Conservation (phyloP, 345 rosid species). For the Eucalyptus sp. region DNA sequence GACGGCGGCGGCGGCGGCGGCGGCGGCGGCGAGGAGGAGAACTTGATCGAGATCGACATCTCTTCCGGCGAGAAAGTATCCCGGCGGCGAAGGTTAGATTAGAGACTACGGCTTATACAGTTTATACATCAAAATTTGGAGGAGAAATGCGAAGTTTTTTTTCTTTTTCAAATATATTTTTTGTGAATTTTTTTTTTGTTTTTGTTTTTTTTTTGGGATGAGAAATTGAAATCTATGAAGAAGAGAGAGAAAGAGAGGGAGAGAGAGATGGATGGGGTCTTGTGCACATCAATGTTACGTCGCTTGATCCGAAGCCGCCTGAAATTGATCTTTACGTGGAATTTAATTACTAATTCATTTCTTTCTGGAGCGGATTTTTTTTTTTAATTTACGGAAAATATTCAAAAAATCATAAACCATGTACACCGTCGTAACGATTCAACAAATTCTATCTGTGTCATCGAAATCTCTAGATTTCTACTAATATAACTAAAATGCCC, state of each 20-base stretch:
- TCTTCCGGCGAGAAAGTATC: background rate
- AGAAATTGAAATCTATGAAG: background rate
- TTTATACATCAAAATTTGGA: background rate
- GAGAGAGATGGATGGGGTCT: background rate
- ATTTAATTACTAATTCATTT: background rate
- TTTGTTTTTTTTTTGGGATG: background rate
- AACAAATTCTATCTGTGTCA: background rate
- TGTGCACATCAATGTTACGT: background rate
- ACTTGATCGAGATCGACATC: slow-evolving; percentile 71
- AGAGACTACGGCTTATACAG: background rate
- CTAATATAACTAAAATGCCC: too few relatives aligned
- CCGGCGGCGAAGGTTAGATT: background rate
- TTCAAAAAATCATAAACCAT: background rate
- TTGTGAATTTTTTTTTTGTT: background rate
- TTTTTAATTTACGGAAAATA: background rate
- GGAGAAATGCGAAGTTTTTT: background rate
- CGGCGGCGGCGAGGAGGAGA: slow-evolving; percentile 43
- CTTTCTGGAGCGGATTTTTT: background rate
- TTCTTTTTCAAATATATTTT: fast-evolving
- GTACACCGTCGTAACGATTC: fast-evolving
- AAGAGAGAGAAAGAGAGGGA: background rate
- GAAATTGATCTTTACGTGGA: background rate
- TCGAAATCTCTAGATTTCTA: background rate
- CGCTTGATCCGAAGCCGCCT: background rate
- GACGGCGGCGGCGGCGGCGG: background rate